phyloP scores from a whole-genome alignment of 306 rosid species.

The Hippophae tibetana region DNA sequence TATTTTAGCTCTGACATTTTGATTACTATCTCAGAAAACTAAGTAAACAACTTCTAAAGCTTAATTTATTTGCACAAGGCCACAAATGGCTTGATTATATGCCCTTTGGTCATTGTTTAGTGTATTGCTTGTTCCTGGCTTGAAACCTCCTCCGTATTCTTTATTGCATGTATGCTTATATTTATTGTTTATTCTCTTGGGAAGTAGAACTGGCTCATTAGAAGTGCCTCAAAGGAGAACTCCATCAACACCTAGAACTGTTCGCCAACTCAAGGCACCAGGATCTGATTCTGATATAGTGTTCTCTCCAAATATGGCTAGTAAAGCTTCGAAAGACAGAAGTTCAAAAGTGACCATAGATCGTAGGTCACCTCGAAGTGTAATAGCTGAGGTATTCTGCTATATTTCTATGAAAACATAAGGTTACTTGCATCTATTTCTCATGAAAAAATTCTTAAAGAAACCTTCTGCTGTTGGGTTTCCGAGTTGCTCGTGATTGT shows the following conservation, averaged over 20 bases:
- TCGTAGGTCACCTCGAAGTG: conserved; percentile 79
- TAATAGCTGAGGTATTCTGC: conserved; percentile 59
- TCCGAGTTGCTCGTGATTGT: too few relatives aligned
- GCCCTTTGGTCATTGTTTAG: too few relatives aligned
- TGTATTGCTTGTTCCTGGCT: conserved; percentile 2
- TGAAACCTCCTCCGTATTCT: not conserved
- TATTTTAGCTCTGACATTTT: too few relatives aligned
- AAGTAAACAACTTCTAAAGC: too few relatives aligned
- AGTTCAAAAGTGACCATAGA: conserved; percentile 62
- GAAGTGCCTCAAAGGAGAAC: conserved; percentile 69
- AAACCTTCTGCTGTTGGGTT: too few relatives aligned
- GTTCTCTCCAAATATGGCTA: conserved; percentile 38
- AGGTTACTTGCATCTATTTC: not conserved
- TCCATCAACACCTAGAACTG: conserved; percentile 30
- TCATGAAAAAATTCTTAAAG: too few relatives aligned
- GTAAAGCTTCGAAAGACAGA: conserved; percentile 51
- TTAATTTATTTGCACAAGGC: too few relatives aligned
- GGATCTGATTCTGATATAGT: conserved; percentile 42
- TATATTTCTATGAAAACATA: not conserved
- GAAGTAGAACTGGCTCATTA: conserved; percentile 55
- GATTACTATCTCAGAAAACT: too few relatives aligned
- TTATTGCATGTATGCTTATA: conserved; percentile 7
- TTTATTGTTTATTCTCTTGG: conserved; percentile 1
- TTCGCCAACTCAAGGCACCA: conserved; percentile 58
- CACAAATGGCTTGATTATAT: too few relatives aligned